A percentile compares a stretch with the other conserved stretches of the same genome.
Evolutionary conservation across 2,329 filamentous ascomycete genomes (phyloP).

Genomic region (Fusarium drepaniforme): DNA sequence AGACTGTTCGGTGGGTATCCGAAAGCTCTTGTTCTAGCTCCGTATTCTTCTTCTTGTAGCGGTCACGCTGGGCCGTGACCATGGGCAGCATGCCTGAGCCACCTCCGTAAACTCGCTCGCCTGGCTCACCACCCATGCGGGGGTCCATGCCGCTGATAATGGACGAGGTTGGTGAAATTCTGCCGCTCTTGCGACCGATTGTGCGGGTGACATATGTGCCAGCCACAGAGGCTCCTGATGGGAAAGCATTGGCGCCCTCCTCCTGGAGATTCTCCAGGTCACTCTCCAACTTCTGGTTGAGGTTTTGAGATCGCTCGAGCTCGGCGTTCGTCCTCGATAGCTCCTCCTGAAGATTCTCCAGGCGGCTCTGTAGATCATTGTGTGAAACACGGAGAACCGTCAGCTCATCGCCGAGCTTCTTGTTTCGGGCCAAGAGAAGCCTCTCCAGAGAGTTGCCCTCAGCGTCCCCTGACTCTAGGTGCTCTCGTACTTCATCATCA

Average conservation of each 20-base stretch:
- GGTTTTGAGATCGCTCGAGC: slow-evolving; percentile 83
- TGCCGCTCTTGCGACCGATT: slow-evolving; percentile 73
- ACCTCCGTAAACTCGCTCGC: slow-evolving; percentile 74
- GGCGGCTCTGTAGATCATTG: slow-evolving; percentile 85
- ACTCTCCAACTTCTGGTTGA: slow-evolving; percentile 91
- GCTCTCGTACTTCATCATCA: slow-evolving; percentile 73
- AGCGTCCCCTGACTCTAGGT: slow-evolving; percentile 50
- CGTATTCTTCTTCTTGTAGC: slow-evolving; percentile 95
- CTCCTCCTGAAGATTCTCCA: slow-evolving; percentile 86
- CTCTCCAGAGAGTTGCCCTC: slow-evolving; percentile 89
- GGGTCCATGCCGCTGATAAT: slow-evolving; percentile 98
- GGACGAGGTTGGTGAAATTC: slow-evolving; percentile 91
- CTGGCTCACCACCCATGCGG: slow-evolving; percentile 57
- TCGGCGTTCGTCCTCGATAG: slow-evolving; percentile 87
- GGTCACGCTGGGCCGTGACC: slow-evolving; percentile 97
- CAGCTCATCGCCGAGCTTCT: slow-evolving; percentile 94
- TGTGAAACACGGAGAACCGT: slow-evolving; percentile 94
- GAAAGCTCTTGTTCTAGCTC: slow-evolving; percentile 93
- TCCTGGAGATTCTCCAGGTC: slow-evolving; percentile 91
- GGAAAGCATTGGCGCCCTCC: slow-evolving; percentile 85
- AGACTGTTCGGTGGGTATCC: slow-evolving; percentile 84
- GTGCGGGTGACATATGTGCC: slow-evolving; percentile 83
- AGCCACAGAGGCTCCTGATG: slow-evolving; percentile 91
- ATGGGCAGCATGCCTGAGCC: slow-evolving; percentile 94
- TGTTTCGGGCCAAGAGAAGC: slow-evolving; percentile 91